Conservation (phyloP, 495 filamentous ascomycete species). For the Lasiosphaeriaceae sp. region DNA sequence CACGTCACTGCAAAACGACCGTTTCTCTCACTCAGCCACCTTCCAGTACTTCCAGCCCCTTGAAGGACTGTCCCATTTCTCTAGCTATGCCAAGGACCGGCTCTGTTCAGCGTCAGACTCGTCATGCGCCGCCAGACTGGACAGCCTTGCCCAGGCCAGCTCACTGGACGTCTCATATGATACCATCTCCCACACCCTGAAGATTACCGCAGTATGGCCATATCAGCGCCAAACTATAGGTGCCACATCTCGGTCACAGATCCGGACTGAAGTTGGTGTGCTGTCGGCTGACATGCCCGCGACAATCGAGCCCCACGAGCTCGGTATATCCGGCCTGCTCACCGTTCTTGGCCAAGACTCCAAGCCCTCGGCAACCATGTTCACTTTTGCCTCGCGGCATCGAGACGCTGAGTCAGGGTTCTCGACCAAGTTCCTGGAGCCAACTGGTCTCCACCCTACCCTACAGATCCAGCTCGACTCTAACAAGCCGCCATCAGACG, state of each 20-base stretch:
- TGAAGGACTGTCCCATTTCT: conserved; percentile 51
- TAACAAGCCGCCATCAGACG: conserved; percentile 34
- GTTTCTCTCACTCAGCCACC: conserved; percentile 61
- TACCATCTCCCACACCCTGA: conserved; percentile 60
- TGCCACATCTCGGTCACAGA: conserved; percentile 29
- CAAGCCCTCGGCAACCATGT: conserved; percentile 64
- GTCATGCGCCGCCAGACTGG: conserved; percentile 34
- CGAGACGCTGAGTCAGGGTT: conserved; percentile 50
- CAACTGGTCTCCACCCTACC: conserved; percentile 85
- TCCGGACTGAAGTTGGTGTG: conserved; percentile 75
- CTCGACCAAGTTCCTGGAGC: conserved; percentile 54
- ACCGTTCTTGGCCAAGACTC: conserved; percentile 73
- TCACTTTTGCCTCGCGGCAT: conserved; percentile 89
- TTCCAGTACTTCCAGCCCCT: conserved; percentile 67
- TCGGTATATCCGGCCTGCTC: conserved; percentile 75
- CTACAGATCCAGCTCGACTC: conserved; percentile 56
- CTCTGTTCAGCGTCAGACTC: conserved; percentile 45
- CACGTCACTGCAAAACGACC: conserved; percentile 57
- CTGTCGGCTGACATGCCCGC: conserved; percentile 60
- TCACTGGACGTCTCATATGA: conserved; percentile 79
- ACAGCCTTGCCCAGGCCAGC: conserved; percentile 43
- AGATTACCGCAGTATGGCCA: conserved; percentile 59
- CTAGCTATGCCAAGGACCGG: conserved; percentile 52
- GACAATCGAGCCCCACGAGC: conserved; percentile 59
- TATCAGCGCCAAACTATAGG: conserved; percentile 37